Base-by-base conservation (phyloP, 768 basidiomycete species). In the Paxillus ammoniavirescens region DNA sequence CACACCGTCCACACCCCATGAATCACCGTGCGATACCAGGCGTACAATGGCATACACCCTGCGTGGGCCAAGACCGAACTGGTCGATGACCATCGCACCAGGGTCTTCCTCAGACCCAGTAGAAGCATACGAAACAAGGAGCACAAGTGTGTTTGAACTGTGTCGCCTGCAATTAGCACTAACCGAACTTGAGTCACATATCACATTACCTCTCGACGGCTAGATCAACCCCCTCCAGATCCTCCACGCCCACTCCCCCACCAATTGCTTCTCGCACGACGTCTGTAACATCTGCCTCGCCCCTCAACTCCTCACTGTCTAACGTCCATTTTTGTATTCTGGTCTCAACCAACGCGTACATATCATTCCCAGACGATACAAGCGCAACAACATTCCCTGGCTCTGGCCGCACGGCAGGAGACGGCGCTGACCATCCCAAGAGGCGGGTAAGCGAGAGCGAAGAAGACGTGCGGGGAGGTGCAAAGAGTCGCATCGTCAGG, bases 141-240 rank as follows among this genome's bases (percentile, higher is more conserved):
- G 66, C 10, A 83, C 76, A 33, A 90, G 72, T 35, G 79, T 76
- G 23, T 76, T 78, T 15, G 78, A 67, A 52, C 88, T 77, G 15
- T 40, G 10, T 18, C 74, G 42, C 13, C 43, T 17, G 30, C 35
- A 17, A 17, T 64, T 23, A 61, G 50, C 42, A 12, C 41, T 42
- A n/a, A 9, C 10, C 17, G n/a, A 13, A 38, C 13, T 18, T 8
- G 3, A 37, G 13, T 41, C n/a, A 26, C 43, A 31, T 4, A 42
- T 21, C 50, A 56, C 56, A 77, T 49, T 53, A 86, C 87, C 74
- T 74, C 50, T 84, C 81, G 15, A 87, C 66, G 6, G 80, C 80
- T 33, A 91, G 59, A 72, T 92, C 90, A 43, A 91, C 72, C 38
- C 91, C 68, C 63, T 93, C 91, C 4, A 93, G 70, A 59, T 91